Percentiles rank a stretch among this genome's conserved stretches.
Conservation (phyloP, 2,329 filamentous ascomycete genomes). For the Fusarium multiceps region DNA sequence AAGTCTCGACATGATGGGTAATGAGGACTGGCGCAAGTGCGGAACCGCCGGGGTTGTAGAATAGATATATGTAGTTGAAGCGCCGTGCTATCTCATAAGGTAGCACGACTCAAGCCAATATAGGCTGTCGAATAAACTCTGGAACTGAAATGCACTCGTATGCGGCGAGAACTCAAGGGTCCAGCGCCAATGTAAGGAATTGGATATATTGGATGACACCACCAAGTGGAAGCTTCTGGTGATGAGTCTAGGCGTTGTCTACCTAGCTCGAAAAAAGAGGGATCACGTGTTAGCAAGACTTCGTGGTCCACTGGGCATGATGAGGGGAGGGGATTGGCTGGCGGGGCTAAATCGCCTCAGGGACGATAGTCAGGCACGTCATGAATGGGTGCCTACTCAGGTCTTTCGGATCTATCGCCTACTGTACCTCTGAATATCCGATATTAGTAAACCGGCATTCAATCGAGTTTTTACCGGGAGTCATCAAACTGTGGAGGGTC, state of each 20-base stretch:
- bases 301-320: slow-evolving; percentile 28
- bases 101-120: slow-evolving; percentile 37
- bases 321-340: slow-evolving; percentile 21
- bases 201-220: slow-evolving; percentile 47
- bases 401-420: background rate
- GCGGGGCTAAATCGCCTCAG: slow-evolving; percentile 9
- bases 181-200: slow-evolving; percentile 39
- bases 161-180: slow-evolving; percentile 32
- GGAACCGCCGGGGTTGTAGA: slow-evolving; percentile 51
- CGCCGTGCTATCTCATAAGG: slow-evolving; percentile 51
- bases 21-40: slow-evolving; percentile 48
- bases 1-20: slow-evolving; percentile 70
- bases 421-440: background rate
- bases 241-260: slow-evolving; percentile 43
- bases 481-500: background rate
- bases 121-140: slow-evolving; percentile 10
- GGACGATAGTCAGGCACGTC: slow-evolving; percentile 23
- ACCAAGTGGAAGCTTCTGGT: slow-evolving; percentile 45
- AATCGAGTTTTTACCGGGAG: background rate
- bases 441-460: background rate
- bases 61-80: slow-evolving; percentile 31
- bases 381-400: slow-evolving; percentile 20
- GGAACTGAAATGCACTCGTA: slow-evolving; percentile 14
- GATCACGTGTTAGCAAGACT: slow-evolving; percentile 47
- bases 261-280: slow-evolving; percentile 49